Percentiles rank a stretch among this genome's conserved stretches.
Conservation (phyloP, 768 basidiomycete genomes). For the Mycena indigotica region DNA sequence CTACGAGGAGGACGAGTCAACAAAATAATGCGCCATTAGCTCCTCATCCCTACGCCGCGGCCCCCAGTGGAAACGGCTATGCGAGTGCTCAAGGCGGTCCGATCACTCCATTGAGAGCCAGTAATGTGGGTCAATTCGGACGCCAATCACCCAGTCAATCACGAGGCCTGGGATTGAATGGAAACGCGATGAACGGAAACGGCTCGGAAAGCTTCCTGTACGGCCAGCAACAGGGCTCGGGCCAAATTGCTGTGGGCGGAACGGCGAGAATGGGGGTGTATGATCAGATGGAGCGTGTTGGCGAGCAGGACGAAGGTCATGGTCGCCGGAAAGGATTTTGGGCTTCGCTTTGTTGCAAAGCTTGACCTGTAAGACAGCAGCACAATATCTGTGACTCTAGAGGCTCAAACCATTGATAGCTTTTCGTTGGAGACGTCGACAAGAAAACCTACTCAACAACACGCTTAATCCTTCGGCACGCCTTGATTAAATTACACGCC, state of each 20-base stretch:
- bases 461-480: conserved; percentile 23
- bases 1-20: conserved; percentile 69
- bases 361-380: too few species aligned
- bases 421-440: conserved; percentile 17
- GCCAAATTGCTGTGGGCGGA: conserved; percentile 35
- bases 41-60: conserved; percentile 75
- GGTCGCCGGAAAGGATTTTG: conserved; percentile 65
- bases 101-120: conserved; percentile 17
- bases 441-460: conserved; percentile 18
- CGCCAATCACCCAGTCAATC: conserved; percentile 55
- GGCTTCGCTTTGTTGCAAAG: conserved; percentile 69
- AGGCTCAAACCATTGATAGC: conserved; percentile 31
- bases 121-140: conserved; percentile 42
- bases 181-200: conserved; percentile 48
- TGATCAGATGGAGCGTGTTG: conserved; percentile 62
- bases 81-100: conserved; percentile 36
- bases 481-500: conserved; percentile 13
- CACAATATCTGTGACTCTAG: too few species aligned
- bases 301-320: conserved; percentile 65
- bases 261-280: conserved; percentile 60
- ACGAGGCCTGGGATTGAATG: conserved; percentile 35
- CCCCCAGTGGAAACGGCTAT: conserved; percentile 59
- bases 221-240: conserved; percentile 54
- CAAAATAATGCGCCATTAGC: conserved; percentile 50
- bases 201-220: conserved; percentile 74